Evolutionary conservation across 1,139 yeast species (phyloP), one percentile per base, ranked within the genome.

Genomic region (Saccharomycopsis crataegensis): DNA sequence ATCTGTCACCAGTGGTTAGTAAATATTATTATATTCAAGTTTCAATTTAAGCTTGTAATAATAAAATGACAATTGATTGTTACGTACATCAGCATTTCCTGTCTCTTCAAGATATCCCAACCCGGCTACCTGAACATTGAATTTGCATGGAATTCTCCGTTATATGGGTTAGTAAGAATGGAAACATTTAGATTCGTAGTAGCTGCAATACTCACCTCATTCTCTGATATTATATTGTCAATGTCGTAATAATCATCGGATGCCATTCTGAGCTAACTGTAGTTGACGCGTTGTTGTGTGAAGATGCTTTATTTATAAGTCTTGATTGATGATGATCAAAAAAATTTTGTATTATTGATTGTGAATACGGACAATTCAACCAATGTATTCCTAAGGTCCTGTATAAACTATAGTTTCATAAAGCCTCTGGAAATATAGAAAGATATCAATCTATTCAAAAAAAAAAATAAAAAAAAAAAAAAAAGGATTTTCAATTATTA

Each of bases 91-190:
- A 58, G 79, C 77, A 0, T 87, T 90, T 0, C 89, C 87, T 57
- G 84, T 82, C 6, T 93, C 94, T 62, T 86, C 91, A n/a, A 91
- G 73, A 64, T 85, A 89, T 2, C 96, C 97, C 31, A 91, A 70
- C 0, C 94, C 94, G 0, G 96, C 95, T 2, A 89, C 86, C 0
- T 85, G 77, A 52, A 83, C 77, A 62, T 86, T 84, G 71, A 90
- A 89, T 52, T 77, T 78, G 62, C 93, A 82, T 0, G 96, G 96
- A 6, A 90, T 71, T 64, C 83, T 83, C 70, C 85, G 49, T 11
- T n/a, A n/a, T 37, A 22, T 2, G 28, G 28, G 28, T 22, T 22
- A 22, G 28, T 22, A 22, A 22, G 28, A 22, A 4, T 22, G 28
- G 2, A 22, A 22, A 22, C 28, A 22, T 22, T 22, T 22, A 6